Evolutionary conservation across 2,329 filamentous ascomycete species (phyloP), one percentile per base, ranked within the genome.

Genomic region (Fusarium coffeatum): DNA sequence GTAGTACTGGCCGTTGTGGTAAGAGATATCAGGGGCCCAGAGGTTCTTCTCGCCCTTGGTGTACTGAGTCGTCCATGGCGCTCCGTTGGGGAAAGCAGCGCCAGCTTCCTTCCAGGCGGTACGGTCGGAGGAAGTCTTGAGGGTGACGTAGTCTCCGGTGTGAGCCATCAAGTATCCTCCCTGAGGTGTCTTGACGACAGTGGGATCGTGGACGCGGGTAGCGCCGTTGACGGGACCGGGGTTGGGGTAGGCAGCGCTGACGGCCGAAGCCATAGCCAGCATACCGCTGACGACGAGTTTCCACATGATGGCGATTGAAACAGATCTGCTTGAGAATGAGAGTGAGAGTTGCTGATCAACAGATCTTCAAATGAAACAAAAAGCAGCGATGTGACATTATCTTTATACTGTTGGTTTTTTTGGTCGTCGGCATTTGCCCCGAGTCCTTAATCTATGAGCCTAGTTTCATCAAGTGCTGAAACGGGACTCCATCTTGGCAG

Each of bases 21-120:
- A 78, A 2, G 81, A 79, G 8, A 87, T 83, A 69, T 90, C 87
- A 0, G 88, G 88, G 0, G 88, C 88, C 86, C 63, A 82, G 34
- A 79, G 77, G 42, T 78, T 78, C 60, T 63, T 69, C 3, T 72
- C 75, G 28, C 75, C 76, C 5, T 63, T 59, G 27, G 76, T 78
- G 47, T 78, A 78, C 18, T 72, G 57, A 1, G 72, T 76, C 1
- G 77, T 78, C 77, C 77, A 78, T 0, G 77, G 66, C 9, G 77
- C 76, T 4, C 77, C 77, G 27, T 68, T 72, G 16, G 77, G 77
- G 63, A 78, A 78, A 11, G 59, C 77, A 18, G 71, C 64, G 2
- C 77, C 77, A 43, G 71, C 77, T 23, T 78, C 64, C 11, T 58
- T 66, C 77, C 77, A 78, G 4, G 53, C 56, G 3, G 77, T 78